Evolutionary conservation across 495 filamentous ascomycete genomes (phyloP).

Genomic region (Penicillium fimorum): DNA sequence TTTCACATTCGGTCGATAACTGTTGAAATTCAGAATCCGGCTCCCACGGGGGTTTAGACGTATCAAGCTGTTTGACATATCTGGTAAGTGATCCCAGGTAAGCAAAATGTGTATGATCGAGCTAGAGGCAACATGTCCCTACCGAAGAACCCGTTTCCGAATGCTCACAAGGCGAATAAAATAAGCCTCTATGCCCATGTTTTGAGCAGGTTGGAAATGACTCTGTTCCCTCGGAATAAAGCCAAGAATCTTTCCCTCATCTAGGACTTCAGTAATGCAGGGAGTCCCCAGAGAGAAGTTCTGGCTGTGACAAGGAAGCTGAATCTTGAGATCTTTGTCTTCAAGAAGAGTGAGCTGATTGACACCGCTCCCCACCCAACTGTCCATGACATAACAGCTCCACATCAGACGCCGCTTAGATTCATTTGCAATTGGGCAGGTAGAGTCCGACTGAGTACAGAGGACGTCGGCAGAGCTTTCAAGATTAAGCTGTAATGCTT

Average conservation of each 20-base stretch:
- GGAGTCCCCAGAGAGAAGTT: slow-evolving; percentile 18
- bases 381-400: slow-evolving; percentile 32
- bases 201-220: slow-evolving; percentile 12
- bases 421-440: slow-evolving; percentile 14
- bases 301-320: slow-evolving; percentile 25
- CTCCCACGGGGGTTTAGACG: slow-evolving; percentile 16
- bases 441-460: slow-evolving; percentile 13
- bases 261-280: slow-evolving; percentile 19
- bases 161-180: slow-evolving; percentile 24
- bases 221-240: slow-evolving; percentile 11
- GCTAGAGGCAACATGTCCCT: background rate
- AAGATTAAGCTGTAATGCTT: slow-evolving; percentile 28
- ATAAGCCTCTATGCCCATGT: slow-evolving; percentile 22
- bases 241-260: slow-evolving; percentile 8
- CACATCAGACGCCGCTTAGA: slow-evolving; percentile 26
- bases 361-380: slow-evolving; percentile 26
- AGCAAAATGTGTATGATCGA: background rate
- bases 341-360: slow-evolving; percentile 24
- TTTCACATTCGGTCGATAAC: slow-evolving; percentile 14
- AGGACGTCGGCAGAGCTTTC: slow-evolving; percentile 28
- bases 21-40: slow-evolving; percentile 15
- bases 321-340: slow-evolving; percentile 26
- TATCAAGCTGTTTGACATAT: slow-evolving; percentile 22
- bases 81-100: background rate
- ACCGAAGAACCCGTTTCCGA: slow-evolving; percentile 20